Evolutionary conservation across 345 rosid species (phyloP).

Genomic region (Melastoma malabathricum): DNA sequence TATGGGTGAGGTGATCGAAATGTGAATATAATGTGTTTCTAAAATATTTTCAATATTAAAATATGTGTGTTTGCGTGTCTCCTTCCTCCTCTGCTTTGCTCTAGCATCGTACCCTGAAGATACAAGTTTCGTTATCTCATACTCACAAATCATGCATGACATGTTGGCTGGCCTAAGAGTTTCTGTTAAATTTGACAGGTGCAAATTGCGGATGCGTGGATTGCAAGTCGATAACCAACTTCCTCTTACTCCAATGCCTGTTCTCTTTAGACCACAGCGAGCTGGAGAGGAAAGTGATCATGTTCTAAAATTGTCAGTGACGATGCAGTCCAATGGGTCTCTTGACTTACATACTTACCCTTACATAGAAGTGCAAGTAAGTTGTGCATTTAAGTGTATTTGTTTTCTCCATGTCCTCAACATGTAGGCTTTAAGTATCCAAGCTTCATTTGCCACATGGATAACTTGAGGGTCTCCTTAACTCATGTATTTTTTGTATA

Average conservation of each 20-base stretch:
- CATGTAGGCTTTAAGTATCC: not conserved
- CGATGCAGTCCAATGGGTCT: conserved; percentile 71
- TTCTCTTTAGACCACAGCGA: conserved; percentile 91
- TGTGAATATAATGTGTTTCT: too few species aligned
- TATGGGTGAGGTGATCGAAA: too few species aligned
- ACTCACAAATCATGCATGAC: not conserved
- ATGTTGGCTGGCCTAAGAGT: conserved; percentile 2
- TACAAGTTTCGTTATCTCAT: not conserved
- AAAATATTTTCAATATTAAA: too few species aligned
- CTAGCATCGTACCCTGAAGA: too few species aligned
- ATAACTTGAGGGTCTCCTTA: too few species aligned
- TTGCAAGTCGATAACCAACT: conserved; percentile 95
- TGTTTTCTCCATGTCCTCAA: not conserved
- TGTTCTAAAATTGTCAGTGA: conserved; percentile 69
- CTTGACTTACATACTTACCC: conserved; percentile 76
- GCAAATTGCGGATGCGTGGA: conserved; percentile 68
- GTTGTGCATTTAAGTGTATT: conserved; percentile 8
- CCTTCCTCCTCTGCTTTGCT: too few species aligned
- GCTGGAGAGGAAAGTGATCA: conserved; percentile 48
- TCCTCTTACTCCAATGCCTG: conserved; percentile 90
- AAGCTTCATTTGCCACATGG: not conserved
- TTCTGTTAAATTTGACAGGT: conserved; percentile 32
- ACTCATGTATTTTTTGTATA: conserved; percentile 3
- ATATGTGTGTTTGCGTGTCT: too few species aligned
- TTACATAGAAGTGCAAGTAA: conserved; percentile 69